Evolutionary conservation across 1,284 basidiomycete genomes (phyloP).

Genomic region (Cutaneotrichosporon dermatis): DNA sequence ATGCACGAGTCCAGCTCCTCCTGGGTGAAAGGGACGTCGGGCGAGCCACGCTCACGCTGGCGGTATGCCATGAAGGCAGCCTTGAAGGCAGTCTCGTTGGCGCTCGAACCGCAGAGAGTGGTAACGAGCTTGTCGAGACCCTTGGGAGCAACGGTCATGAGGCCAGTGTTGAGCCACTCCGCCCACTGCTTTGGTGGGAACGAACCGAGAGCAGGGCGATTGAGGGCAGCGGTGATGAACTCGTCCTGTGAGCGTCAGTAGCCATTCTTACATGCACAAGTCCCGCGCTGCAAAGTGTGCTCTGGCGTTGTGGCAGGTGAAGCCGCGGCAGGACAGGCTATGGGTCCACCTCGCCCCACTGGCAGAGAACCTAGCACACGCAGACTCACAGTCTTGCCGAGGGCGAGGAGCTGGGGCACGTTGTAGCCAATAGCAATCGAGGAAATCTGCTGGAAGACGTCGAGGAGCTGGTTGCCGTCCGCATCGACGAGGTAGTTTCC

Average conservation of each 20-base stretch:
- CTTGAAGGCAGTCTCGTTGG: conserved; percentile 55
- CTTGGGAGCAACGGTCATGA: conserved; percentile 53
- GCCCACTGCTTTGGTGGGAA: conserved; percentile 55
- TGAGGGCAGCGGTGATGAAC: conserved; percentile 36
- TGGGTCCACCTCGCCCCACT: no score
- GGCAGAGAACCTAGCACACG: no score
- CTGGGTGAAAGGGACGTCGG: conserved; percentile 30
- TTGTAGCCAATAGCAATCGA: conserved; percentile 53
- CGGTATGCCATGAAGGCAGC: conserved; percentile 53
- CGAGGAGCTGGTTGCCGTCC: conserved; percentile 55
- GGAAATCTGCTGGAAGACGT: conserved; percentile 55
- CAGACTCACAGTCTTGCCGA: conserved; percentile 40
- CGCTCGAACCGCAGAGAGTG: conserved; percentile 46
- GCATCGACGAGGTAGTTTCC: conserved; percentile 56
- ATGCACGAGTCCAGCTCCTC: conserved; percentile 51
- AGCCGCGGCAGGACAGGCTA: no score
- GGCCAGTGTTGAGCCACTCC: conserved; percentile 50
- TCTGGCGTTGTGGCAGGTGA: no score
- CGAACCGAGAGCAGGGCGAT: conserved; percentile 55
- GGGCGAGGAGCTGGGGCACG: conserved; percentile 50
- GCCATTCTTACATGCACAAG: neutral
- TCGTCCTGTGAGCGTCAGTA: conserved; percentile 13
- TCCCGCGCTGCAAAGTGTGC: no score
- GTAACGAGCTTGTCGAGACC: conserved; percentile 52
- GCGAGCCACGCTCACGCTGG: conserved; percentile 32